Conservation (phyloP, 768 basidiomycete species). For the Tricholoma flavovirens region DNA sequence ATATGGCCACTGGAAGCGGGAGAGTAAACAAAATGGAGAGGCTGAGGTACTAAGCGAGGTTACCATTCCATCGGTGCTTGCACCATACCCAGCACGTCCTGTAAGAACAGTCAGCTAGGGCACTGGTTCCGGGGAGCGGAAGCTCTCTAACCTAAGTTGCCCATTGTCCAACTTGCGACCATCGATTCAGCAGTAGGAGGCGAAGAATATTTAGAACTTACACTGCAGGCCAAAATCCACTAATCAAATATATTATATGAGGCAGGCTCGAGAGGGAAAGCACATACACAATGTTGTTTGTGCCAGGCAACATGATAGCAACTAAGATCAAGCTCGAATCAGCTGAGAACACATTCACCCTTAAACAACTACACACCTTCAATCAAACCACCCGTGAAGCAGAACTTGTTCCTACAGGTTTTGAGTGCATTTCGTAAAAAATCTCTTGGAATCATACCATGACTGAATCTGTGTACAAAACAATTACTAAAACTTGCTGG, state of each 20-base stretch:
- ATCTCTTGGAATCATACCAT: slow-evolving; percentile 16
- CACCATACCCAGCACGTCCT: slow-evolving; percentile 71
- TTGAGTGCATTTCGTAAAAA: neutral
- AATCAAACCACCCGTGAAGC: slow-evolving; percentile 75
- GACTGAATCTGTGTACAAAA: slow-evolving; percentile 25
- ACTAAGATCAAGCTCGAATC: slow-evolving; percentile 13
- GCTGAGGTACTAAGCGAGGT: slow-evolving; percentile 7
- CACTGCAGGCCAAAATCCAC: slow-evolving; percentile 38
- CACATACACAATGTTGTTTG: slow-evolving; percentile 23
- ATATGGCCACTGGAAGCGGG: slow-evolving; percentile 54
- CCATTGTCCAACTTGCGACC: slow-evolving; percentile 36
- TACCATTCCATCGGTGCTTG: slow-evolving; percentile 61
- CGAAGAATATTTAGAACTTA: slow-evolving; percentile 15
- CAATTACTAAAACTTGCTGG: neutral
- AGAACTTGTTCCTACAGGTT: slow-evolving; percentile 48
- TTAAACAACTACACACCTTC: slow-evolving; percentile 30
- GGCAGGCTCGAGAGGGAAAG: slow-evolving; percentile 5
- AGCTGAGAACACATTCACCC: neutral
- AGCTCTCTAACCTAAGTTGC: slow-evolving; percentile 40
- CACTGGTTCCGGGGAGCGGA: slow-evolving; percentile 18
- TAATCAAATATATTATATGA: slow-evolving; percentile 6
- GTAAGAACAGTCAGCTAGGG: slow-evolving; percentile 21
- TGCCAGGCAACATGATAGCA: slow-evolving; percentile 29
- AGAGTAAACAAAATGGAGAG: neutral
- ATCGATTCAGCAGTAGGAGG: neutral